Percentiles rank a stretch among this genome's conserved stretches.
Evolutionary conservation across 176 grass and related monocot species (phyloP).

Genomic region (Zoysia japonica): DNA sequence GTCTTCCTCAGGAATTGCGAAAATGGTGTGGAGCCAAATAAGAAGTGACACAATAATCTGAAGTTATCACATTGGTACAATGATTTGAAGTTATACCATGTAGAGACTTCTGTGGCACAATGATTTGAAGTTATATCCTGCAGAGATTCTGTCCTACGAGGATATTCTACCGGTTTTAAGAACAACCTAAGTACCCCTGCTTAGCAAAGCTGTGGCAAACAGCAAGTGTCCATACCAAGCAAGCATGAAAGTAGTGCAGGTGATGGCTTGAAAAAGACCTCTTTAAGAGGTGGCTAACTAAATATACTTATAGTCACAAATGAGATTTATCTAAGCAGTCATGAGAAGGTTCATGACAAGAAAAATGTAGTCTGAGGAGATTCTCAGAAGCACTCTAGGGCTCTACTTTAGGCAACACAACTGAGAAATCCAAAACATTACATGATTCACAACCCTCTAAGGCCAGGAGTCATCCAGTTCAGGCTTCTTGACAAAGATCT

Average conservation of each 20-base stretch:
- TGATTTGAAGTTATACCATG: background rate
- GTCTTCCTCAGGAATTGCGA: background rate
- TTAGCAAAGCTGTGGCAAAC: background rate
- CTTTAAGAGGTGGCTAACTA: constrained; percentile 2
- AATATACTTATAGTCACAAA: constrained; percentile 8
- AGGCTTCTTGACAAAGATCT: constrained; percentile 66
- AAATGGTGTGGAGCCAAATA: background rate
- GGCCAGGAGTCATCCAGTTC: constrained; percentile 50
- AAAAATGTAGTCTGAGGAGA: background rate
- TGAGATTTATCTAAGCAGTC: constrained; percentile 6
- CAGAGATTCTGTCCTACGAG: background rate
- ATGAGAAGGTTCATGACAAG: constrained; percentile 7
- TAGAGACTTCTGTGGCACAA: background rate
- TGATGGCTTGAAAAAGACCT: background rate
- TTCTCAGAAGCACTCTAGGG: background rate
- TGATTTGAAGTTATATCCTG: background rate
- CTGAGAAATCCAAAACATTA: constrained; percentile 13
- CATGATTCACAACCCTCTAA: constrained; percentile 41
- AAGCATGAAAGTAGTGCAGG: background rate
- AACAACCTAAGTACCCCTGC: background rate
- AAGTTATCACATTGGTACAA: background rate
- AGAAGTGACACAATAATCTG: background rate
- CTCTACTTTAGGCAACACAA: constrained; percentile 13
- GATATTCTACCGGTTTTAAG: constrained; percentile 2
- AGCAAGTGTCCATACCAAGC: background rate